Evolutionary conservation across 2,329 filamentous ascomycete species (phyloP).

Genomic region (Xylaria digitata): DNA sequence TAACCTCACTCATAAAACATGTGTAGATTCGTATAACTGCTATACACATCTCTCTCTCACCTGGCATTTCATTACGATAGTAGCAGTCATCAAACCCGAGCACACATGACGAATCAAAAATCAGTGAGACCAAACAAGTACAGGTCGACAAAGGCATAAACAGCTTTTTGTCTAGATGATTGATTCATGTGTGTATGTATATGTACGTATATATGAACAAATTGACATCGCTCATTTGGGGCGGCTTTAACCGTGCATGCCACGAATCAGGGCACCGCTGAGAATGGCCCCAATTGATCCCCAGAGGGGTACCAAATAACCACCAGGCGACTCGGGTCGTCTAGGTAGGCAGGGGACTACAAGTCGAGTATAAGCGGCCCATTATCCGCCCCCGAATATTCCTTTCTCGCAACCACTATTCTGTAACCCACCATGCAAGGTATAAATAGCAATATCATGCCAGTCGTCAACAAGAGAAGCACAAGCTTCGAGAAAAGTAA

Average conservation of each 20-base stretch:
- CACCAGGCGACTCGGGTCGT: conserved; percentile 7
- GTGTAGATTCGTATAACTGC: too few species aligned
- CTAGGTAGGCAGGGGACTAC: not conserved
- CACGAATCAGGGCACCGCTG: not conserved
- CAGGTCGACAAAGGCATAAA: conserved; percentile 7
- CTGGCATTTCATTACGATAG: not conserved
- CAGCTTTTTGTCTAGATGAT: conserved; percentile 20
- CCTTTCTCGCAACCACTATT: conserved; percentile 20
- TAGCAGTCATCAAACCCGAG: not conserved
- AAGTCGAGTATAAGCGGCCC: not conserved
- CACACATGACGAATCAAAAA: not conserved
- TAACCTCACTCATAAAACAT: too few species aligned
- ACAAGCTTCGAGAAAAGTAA: conserved; percentile 24
- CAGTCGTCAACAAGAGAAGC: conserved; percentile 46
- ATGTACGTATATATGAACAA: conserved; percentile 33
- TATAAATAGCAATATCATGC: conserved; percentile 41
- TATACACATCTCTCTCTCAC: not conserved
- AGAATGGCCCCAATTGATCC: conserved; percentile 5
- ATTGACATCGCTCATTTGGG: conserved; percentile 13
- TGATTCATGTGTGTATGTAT: conserved; percentile 19
- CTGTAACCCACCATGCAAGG: conserved; percentile 36
- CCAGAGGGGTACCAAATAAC: not conserved
- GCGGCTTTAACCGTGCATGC: not conserved
- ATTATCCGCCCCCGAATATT: conserved; percentile 16
- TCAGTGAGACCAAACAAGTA: not conserved